A percentile compares a stretch with the other conserved stretches of the same genome.
phyloP scores from a whole-genome alignment of 352 stramenopile genomes.

The Hyaloperonospora arabidopsidis region DNA sequence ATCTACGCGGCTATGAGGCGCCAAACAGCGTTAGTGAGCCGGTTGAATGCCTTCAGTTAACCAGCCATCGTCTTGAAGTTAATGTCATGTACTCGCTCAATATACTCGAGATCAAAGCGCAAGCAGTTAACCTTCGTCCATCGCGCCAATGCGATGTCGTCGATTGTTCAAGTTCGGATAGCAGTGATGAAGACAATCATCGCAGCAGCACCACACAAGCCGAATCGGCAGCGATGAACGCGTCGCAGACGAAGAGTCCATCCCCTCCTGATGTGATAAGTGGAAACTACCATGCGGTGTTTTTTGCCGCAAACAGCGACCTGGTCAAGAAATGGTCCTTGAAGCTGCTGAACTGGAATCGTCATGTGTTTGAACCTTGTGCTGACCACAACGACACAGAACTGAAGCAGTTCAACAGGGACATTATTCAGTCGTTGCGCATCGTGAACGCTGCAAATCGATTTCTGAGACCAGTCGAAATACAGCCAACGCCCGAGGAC shows the following conservation, averaged over 20 bases:
- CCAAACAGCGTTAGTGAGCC: slow-evolving; percentile 30
- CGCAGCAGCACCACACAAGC: neutral
- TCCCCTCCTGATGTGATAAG: slow-evolving; percentile 6
- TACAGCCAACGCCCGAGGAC: slow-evolving; percentile 1
- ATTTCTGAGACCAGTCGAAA: slow-evolving; percentile 24
- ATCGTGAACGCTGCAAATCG: slow-evolving; percentile 20
- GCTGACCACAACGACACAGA: slow-evolving; percentile 5
- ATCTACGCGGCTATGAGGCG: slow-evolving; percentile 40
- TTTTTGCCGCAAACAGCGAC: slow-evolving; percentile 46
- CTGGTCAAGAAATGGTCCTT: slow-evolving; percentile 44
- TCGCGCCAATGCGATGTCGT: slow-evolving; percentile 17
- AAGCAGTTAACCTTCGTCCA: slow-evolving; percentile 6
- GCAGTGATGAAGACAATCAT: slow-evolving; percentile 23
- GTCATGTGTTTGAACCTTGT: slow-evolving; percentile 43
- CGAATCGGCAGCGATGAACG: neutral
- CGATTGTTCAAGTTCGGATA: slow-evolving; percentile 25
- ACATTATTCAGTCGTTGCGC: slow-evolving; percentile 33
- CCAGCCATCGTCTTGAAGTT: slow-evolving; percentile 46
- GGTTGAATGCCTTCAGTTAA: slow-evolving; percentile 55
- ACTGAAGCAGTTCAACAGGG: slow-evolving; percentile 18
- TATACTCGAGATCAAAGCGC: slow-evolving; percentile 52
- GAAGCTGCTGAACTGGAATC: slow-evolving; percentile 66
- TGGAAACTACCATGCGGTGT: slow-evolving; percentile 28
- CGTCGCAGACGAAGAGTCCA: slow-evolving; percentile 2
- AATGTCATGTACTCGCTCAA: slow-evolving; percentile 57